Conservation (phyloP, 78 protist species). For the Dictyostelium capitatum region DNA sequence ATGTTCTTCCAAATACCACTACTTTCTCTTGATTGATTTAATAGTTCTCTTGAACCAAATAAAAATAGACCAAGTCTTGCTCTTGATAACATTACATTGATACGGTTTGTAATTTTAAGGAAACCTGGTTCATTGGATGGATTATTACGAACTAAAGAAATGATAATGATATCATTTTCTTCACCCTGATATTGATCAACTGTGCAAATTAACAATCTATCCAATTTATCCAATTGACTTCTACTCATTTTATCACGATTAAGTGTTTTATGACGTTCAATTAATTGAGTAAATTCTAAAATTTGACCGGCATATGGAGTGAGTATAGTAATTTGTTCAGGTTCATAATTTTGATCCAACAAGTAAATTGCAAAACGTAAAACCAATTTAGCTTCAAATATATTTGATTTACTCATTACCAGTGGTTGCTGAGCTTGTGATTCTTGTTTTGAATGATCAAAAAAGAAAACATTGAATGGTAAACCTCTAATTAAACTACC, state of each 20-base stretch:
- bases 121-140: constrained; percentile 91
- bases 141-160: constrained; percentile 96
- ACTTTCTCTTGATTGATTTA: constrained; percentile 61
- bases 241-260: not conserved
- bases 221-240: constrained; percentile 18
- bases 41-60: constrained; percentile 88
- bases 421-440: not conserved
- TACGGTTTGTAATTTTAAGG: constrained; percentile 89
- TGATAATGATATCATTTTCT: constrained; percentile 96
- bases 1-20: constrained; percentile 55
- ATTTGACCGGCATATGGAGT: constrained; percentile 93
- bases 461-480: constrained; percentile 41
- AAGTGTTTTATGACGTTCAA: not conserved
- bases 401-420: constrained; percentile 79
- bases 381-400: constrained; percentile 66
- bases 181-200: constrained; percentile 97
- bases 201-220: constrained; percentile 88
- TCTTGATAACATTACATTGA: constrained; percentile 97
- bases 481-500: constrained; percentile 52
- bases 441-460: constrained; percentile 80
- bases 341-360: constrained; percentile 71
- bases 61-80: constrained; percentile 96
- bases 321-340: constrained; percentile 80
- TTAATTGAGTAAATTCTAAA: constrained; percentile 6
- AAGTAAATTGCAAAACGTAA: constrained; percentile 30